Percentiles rank a stretch among this genome's conserved stretches.
Evolutionary conservation across 2,329 filamentous ascomycete species (phyloP).

Genomic region (Emmonsia crescens): DNA sequence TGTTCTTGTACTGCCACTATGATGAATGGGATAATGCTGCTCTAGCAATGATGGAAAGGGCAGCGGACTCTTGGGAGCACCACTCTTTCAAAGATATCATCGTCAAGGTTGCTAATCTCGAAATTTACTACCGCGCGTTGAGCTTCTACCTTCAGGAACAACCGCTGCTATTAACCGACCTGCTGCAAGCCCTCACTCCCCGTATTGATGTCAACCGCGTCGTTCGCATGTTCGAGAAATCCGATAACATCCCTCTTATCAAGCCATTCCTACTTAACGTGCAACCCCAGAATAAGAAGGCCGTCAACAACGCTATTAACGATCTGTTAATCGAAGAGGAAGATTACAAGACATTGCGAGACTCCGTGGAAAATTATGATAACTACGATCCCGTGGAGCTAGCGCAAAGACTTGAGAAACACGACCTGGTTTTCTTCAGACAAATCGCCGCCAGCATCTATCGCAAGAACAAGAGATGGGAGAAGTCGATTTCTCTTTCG

Average conservation of each 20-base stretch:
- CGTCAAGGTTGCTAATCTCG: constrained; percentile 93
- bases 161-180: constrained; percentile 86
- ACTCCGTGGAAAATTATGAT: constrained; percentile 97
- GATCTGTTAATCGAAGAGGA: constrained; percentile 97
- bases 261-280: constrained; percentile 98
- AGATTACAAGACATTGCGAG: constrained; percentile 95
- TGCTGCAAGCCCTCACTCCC: constrained; percentile 81
- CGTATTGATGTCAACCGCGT: constrained; percentile 97
- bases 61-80: constrained; percentile 97
- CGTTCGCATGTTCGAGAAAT: constrained; percentile 98
- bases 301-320: constrained; percentile 96
- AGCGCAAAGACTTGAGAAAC: constrained; percentile 86
- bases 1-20: constrained; percentile 97
- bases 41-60: constrained; percentile 93
- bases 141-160: constrained; percentile 98
- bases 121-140: constrained; percentile 96
- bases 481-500: constrained; percentile 93
- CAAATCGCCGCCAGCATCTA: constrained; percentile 98
- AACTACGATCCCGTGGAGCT: constrained; percentile 96
- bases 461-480: constrained; percentile 99
- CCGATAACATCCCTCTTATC: constrained; percentile 93
- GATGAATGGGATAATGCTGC: constrained; percentile 97
- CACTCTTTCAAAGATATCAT: constrained; percentile 99
- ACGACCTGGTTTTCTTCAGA: constrained; percentile 97
- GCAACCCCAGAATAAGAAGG: constrained; percentile 93